Percentiles rank a stretch among this genome's conserved stretches.
Conservation (phyloP, 2,329 filamentous ascomycete genomes). For the Fusarium xyrophilum region DNA sequence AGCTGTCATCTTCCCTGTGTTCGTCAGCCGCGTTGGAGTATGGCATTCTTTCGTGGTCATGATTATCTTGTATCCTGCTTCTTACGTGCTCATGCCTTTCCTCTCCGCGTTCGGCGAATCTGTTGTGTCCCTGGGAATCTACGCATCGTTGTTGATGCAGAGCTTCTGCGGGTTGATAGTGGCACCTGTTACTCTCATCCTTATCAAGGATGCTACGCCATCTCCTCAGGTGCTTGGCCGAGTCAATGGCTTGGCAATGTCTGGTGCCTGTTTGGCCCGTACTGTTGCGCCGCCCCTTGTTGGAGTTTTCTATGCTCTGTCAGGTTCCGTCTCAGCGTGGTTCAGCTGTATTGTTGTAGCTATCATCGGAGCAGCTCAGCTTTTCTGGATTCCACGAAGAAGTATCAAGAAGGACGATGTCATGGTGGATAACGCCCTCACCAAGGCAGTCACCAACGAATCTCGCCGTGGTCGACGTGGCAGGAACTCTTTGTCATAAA, state of each 20-base stretch:
- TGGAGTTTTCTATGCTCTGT: slow-evolving; percentile 70
- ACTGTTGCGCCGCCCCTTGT: slow-evolving; percentile 73
- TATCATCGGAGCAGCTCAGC: slow-evolving; percentile 30
- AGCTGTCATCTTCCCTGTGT: slow-evolving; percentile 71
- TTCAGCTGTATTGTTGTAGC: slow-evolving; percentile 46
- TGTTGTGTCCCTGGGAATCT: slow-evolving; percentile 67
- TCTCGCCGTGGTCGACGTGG: slow-evolving; percentile 20
- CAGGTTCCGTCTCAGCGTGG: slow-evolving; percentile 55
- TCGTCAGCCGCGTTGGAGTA: slow-evolving; percentile 69
- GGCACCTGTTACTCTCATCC: slow-evolving; percentile 72
- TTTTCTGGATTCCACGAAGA: slow-evolving; percentile 33
- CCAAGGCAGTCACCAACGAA: slow-evolving; percentile 23
- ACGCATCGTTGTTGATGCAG: slow-evolving; percentile 68
- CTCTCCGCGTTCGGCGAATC: slow-evolving; percentile 63
- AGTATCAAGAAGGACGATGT: slow-evolving; percentile 12
- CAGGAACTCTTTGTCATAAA: slow-evolving; percentile 16
- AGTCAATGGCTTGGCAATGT: slow-evolving; percentile 76
- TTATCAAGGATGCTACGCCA: slow-evolving; percentile 75
- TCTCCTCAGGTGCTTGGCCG: slow-evolving; percentile 68
- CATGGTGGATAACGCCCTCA: slow-evolving; percentile 31
- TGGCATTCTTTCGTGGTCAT: slow-evolving; percentile 72
- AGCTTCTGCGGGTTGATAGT: slow-evolving; percentile 73
- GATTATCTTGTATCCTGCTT: slow-evolving; percentile 69
- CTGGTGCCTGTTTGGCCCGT: slow-evolving; percentile 73
- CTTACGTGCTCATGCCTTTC: slow-evolving; percentile 74